A percentile compares a stretch with the other conserved stretches of the same genome.
phyloP scores from a whole-genome alignment of 1,139 yeast species.

The Geotrichum phurueaensis region DNA sequence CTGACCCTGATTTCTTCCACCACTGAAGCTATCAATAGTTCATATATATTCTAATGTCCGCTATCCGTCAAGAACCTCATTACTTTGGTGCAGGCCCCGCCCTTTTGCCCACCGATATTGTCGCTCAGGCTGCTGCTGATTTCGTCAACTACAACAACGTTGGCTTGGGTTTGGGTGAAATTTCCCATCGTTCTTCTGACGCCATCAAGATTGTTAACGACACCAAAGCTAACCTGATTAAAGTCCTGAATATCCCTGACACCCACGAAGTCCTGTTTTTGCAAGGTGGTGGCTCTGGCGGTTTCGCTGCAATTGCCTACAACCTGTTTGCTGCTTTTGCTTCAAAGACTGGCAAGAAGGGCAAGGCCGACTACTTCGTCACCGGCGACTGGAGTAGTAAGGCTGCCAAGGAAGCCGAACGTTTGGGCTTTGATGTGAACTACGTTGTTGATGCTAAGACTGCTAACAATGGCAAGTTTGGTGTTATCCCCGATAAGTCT shows the following conservation, averaged over 20 bases:
- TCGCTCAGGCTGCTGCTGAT: slow-evolving; percentile 83
- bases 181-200: slow-evolving; percentile 85
- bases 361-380: slow-evolving; percentile 79
- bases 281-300: slow-evolving; percentile 98
- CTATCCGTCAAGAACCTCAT: slow-evolving; percentile 42
- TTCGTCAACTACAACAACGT: slow-evolving; percentile 59
- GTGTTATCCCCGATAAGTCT: slow-evolving; percentile 60
- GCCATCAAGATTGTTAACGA: slow-evolving; percentile 73
- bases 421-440: slow-evolving; percentile 75
- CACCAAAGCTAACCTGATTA: slow-evolving; percentile 59
- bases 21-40: background rate
- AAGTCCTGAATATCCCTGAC: slow-evolving; percentile 72
- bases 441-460: slow-evolving; percentile 61
- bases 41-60: background rate
- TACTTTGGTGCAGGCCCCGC: slow-evolving; percentile 99
- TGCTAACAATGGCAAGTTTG: slow-evolving; percentile 47
- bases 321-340: slow-evolving; percentile 75
- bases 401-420: slow-evolving; percentile 74
- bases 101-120: slow-evolving; percentile 70
- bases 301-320: slow-evolving; percentile 81
- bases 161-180: slow-evolving; percentile 89
- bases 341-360: slow-evolving; percentile 52
- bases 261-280: slow-evolving; percentile 89
- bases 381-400: slow-evolving; percentile 94
- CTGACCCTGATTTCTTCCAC: background rate